Percentiles rank a stretch among this genome's conserved stretches.
These are phyloP conservation scores for Colletotrichum sp. DNA, from an alignment of 2,329 filamentous ascomycete species.

Conservation along the genomic window DNA sequence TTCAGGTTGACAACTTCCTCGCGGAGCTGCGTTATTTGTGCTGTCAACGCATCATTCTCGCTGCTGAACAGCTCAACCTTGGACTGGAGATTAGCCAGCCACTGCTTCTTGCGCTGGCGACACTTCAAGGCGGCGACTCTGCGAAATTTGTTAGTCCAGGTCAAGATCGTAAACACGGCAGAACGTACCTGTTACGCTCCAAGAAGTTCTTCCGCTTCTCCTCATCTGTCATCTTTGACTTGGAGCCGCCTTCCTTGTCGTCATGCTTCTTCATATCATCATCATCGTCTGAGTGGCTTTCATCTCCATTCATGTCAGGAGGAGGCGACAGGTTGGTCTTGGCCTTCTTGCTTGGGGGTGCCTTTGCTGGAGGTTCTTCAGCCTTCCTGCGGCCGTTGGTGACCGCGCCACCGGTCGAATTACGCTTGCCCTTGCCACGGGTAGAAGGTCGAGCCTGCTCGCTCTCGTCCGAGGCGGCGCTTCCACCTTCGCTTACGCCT, in stretches of 20 bases:
- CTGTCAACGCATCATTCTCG: constrained; percentile 87
- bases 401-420: constrained; percentile 43
- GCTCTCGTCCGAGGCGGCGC: constrained; percentile 75
- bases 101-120: constrained; percentile 98
- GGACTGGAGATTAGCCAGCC: constrained; percentile 90
- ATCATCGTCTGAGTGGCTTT: constrained; percentile 44
- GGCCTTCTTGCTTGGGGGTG: constrained; percentile 70
- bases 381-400: constrained; percentile 79
- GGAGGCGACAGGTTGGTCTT: constrained; percentile 60
- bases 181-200: constrained; percentile 85
- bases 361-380: constrained; percentile 69
- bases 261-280: constrained; percentile 50
- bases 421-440: constrained; percentile 74
- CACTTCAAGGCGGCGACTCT: constrained; percentile 97
- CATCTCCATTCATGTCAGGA: constrained; percentile 30
- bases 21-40: constrained; percentile 81
- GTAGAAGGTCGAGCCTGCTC: constrained; percentile 70
- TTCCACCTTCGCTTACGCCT: constrained; percentile 71
- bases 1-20: constrained; percentile 97
- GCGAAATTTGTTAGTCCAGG: constrained; percentile 25
- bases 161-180: not conserved
- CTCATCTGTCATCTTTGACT: constrained; percentile 92
- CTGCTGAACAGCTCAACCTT: constrained; percentile 93
- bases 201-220: constrained; percentile 99
- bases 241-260: constrained; percentile 62